Conservation (phyloP, 2,329 filamentous ascomycete genomes). For the Penicillium palitans region DNA sequence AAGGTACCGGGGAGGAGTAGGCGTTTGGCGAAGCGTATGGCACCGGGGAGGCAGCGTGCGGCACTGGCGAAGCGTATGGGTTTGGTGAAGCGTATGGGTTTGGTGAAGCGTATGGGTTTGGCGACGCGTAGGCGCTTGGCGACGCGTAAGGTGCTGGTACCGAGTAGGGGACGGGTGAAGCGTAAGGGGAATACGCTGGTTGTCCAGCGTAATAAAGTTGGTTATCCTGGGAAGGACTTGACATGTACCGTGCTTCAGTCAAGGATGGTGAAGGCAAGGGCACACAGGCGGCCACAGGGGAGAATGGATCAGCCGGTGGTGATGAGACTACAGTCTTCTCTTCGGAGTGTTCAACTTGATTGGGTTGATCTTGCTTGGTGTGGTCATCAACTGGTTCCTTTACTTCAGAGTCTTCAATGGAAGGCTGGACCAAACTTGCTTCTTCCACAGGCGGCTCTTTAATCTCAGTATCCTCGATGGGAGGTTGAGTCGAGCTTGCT, state of each 20-base stretch:
- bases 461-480: not conserved
- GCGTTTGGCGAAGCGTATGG: not conserved
- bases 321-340: conserved; percentile 26
- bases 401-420: not conserved
- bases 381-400: not conserved
- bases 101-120: conserved; percentile 13
- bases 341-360: conserved; percentile 10
- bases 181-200: conserved; percentile 24
- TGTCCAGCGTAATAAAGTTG: conserved; percentile 28
- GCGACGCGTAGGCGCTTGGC: conserved; percentile 12
- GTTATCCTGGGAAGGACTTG: conserved; percentile 27
- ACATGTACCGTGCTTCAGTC: conserved; percentile 32
- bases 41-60: conserved; percentile 9
- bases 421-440: not conserved
- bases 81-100: conserved; percentile 11
- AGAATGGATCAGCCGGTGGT: conserved; percentile 26
- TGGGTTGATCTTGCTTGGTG: not conserved
- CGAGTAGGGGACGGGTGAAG: conserved; percentile 15
- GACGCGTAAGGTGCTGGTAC: conserved; percentile 12
- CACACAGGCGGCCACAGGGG: conserved; percentile 26
- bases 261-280: conserved; percentile 35
- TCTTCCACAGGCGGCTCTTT: not conserved
- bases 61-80: conserved; percentile 15
- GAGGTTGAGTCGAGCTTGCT: not conserved
- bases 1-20: conserved; percentile 32